Percentiles rank a stretch among this genome's conserved stretches.
Evolutionary conservation across 371 early-diverging fungal species (phyloP).

Genomic region (Fennellomyces sp.): DNA sequence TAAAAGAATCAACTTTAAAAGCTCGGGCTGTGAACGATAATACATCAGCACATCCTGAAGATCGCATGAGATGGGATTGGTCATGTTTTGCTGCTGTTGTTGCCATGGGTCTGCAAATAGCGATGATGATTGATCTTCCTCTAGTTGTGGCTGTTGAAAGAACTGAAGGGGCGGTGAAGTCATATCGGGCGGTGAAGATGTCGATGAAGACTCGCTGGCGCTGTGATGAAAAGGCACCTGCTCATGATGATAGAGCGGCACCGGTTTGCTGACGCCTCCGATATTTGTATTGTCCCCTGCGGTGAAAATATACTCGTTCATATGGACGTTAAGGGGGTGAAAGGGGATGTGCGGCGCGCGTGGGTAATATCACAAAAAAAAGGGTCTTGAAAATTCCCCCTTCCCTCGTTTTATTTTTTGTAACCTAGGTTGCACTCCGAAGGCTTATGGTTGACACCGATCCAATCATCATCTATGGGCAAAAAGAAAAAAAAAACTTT

Average conservation of each 20-base stretch:
- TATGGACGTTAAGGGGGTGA: not conserved
- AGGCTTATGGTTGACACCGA: slow-evolving; percentile 5
- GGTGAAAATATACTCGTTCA: slow-evolving; percentile 17
- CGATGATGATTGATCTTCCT: not conserved
- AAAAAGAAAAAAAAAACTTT: not conserved
- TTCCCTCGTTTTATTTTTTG: slow-evolving; percentile 3
- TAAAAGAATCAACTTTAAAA: slow-evolving; percentile 57
- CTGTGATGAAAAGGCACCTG: slow-evolving; percentile 16
- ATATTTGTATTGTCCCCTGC: not conserved
- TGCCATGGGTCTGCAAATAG: not conserved
- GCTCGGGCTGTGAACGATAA: slow-evolving; percentile 62
- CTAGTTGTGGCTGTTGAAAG: slow-evolving; percentile 9
- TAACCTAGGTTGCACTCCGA: not conserved
- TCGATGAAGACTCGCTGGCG: not conserved
- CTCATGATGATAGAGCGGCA: slow-evolving; percentile 20
- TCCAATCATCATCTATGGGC: not conserved
- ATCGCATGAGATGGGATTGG: slow-evolving; percentile 36
- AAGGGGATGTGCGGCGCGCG: slow-evolving; percentile 2
- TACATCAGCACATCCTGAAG: slow-evolving; percentile 42
- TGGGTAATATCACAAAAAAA: slow-evolving; percentile 5
- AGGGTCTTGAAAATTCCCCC: slow-evolving; percentile 7
- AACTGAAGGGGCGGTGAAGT: not conserved
- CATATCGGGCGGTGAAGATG: slow-evolving; percentile 1
- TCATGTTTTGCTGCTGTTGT: no score
- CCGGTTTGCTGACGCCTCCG: not conserved